Conservation (phyloP, 257 asterid species). For the Solanum arcanum region DNA sequence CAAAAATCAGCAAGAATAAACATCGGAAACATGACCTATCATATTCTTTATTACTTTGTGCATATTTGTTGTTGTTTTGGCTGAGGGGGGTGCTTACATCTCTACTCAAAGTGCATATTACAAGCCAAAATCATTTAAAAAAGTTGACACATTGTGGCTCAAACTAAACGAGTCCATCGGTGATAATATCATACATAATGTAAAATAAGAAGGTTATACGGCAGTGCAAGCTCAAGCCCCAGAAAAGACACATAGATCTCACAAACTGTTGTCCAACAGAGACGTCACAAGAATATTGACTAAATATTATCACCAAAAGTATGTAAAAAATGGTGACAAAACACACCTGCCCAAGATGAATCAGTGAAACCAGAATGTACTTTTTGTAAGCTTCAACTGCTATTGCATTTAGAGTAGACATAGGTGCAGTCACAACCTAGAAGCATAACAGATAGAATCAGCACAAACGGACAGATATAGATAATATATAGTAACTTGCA, state of each 20-base stretch:
- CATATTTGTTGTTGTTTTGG: too few relatives aligned
- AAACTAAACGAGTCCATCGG: background rate
- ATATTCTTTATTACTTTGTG: background rate
- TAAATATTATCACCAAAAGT: background rate
- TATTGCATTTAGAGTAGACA: slow-evolving; percentile 68
- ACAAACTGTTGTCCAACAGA: background rate
- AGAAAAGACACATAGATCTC: background rate
- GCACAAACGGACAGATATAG: background rate
- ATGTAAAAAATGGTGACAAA: background rate
- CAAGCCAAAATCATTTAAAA: background rate
- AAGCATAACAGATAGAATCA: slow-evolving; percentile 1
- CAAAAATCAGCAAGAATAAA: background rate
- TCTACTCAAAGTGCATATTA: background rate
- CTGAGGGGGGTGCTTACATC: too few relatives aligned
- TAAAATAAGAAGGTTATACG: background rate
- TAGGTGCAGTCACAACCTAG: slow-evolving; percentile 97
- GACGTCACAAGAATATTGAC: background rate
- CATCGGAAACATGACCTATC: background rate
- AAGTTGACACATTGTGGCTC: background rate
- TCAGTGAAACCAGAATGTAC: slow-evolving; percentile 75
- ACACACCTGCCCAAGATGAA: slow-evolving; percentile 84
- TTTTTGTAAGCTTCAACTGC: slow-evolving; percentile 97
- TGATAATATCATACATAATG: background rate
- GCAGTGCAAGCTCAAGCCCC: background rate
- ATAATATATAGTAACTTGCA: background rate